Conservation (phyloP, 2,329 filamentous ascomycete genomes). For the Penicillium corylophilum region DNA sequence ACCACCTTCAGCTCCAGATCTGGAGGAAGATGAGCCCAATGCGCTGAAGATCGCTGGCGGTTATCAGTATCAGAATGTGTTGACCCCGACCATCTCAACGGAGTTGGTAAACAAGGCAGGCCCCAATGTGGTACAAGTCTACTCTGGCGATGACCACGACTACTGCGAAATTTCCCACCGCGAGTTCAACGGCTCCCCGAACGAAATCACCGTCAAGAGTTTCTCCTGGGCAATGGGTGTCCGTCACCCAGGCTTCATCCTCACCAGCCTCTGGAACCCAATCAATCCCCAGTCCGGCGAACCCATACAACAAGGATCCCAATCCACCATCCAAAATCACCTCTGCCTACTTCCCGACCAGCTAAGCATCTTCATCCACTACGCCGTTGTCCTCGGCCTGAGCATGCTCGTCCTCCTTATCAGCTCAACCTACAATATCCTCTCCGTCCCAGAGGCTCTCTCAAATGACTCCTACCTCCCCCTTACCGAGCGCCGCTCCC, state of each 20-base stretch:
- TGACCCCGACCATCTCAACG: constrained; percentile 72
- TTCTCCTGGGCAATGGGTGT: constrained; percentile 97
- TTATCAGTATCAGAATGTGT: constrained; percentile 96
- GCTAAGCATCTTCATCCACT: constrained; percentile 77
- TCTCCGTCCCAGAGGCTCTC: constrained; percentile 19
- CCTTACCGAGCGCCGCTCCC: constrained; percentile 28
- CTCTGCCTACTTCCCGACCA: constrained; percentile 90
- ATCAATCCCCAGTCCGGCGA: constrained; percentile 57
- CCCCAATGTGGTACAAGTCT: constrained; percentile 74
- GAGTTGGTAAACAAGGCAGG: constrained; percentile 75
- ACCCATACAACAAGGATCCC: constrained; percentile 21
- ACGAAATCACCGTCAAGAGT: constrained; percentile 93
- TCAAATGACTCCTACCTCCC: constrained; percentile 27
- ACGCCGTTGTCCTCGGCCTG: constrained; percentile 62
- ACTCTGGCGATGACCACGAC: constrained; percentile 96
- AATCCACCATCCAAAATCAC: constrained; percentile 74
- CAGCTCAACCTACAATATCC: constrained; percentile 40
- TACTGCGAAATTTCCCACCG: constrained; percentile 89
- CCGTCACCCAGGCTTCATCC: constrained; percentile 77
- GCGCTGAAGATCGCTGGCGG: constrained; percentile 74
- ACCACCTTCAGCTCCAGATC: constrained; percentile 63
- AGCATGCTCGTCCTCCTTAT: constrained; percentile 51
- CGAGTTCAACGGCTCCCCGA: constrained; percentile 59
- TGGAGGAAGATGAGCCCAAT: constrained; percentile 66
- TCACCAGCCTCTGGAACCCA: constrained; percentile 91